Conservation (phyloP, 1,139 yeast genomes). For the Pichia cactophila region DNA sequence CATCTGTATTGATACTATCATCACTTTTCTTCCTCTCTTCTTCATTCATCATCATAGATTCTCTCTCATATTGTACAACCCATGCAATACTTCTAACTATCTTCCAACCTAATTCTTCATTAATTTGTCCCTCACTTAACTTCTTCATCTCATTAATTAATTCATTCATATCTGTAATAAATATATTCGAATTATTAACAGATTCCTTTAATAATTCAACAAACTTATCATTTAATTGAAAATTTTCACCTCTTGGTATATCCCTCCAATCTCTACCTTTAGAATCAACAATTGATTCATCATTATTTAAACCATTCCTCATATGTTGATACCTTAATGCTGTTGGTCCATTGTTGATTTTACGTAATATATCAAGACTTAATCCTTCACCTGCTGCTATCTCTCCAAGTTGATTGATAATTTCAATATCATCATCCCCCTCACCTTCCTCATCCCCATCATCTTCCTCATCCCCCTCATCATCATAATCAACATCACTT, state of each 20-base stretch:
- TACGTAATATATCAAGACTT: conserved; percentile 7
- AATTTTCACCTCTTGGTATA: conserved; percentile 51
- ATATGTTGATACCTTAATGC: conserved; percentile 31
- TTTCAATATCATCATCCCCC: not conserved
- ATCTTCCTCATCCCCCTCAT: conserved; percentile 11
- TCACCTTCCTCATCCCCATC: conserved; percentile 11
- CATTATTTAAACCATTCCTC: conserved; percentile 32
- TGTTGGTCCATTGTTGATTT: conserved; percentile 20
- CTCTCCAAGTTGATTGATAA: conserved; percentile 1
- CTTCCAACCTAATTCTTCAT: conserved; percentile 33
- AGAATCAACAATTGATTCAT: conserved; percentile 43
- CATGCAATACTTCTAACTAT: conserved; percentile 45
- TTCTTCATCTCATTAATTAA: conserved; percentile 31
- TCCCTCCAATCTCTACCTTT: conserved; percentile 66
- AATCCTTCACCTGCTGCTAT: conserved; percentile 3
- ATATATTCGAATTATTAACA: conserved; percentile 22
- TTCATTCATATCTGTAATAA: conserved; percentile 20
- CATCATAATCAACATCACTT: conserved; percentile 15
- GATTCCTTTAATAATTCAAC: conserved; percentile 16
- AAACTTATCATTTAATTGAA: conserved; percentile 25
- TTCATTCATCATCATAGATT: conserved; percentile 19
- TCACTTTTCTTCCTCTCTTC: conserved; percentile 17
- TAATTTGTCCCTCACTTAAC: conserved; percentile 29
- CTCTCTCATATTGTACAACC: conserved; percentile 37
- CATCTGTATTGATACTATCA: conserved; percentile 38